Conservation (phyloP, 2,329 filamentous ascomycete species). For the Colletotrichum australisinense region DNA sequence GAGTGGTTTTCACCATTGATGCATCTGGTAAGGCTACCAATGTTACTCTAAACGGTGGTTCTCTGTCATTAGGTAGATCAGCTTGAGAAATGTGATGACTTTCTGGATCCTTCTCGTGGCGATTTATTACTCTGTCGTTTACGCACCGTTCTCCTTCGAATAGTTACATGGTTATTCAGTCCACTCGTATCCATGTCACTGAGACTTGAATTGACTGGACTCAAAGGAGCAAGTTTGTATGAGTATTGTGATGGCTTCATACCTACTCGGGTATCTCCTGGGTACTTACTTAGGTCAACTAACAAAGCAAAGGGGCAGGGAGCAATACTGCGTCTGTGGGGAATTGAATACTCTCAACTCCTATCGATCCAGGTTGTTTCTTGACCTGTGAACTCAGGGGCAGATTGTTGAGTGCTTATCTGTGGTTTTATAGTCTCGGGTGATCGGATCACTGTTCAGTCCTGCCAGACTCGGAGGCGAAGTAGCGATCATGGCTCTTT, state of each 20-base stretch:
- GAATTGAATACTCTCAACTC: background rate
- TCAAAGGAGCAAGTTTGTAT: too few species aligned
- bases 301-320: too few species aligned
- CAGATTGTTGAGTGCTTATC: background rate
- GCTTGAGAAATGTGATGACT: background rate
- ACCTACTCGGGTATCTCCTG: too few species aligned
- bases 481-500: background rate
- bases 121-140: too few species aligned
- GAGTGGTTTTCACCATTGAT: constrained; percentile 10
- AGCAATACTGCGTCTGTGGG: too few species aligned
- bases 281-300: too few species aligned
- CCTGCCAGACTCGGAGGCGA: background rate
- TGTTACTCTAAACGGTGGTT: background rate
- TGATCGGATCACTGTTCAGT: background rate
- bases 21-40: background rate
- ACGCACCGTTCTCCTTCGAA: too few species aligned
- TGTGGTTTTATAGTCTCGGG: background rate
- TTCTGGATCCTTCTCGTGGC: too few species aligned
- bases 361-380: background rate
- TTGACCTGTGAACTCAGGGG: background rate
- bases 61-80: background rate
- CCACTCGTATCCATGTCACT: too few species aligned
- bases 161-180: too few species aligned
- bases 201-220: too few species aligned
- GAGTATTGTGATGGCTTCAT: too few species aligned